Conservation (phyloP, 345 rosid species). For the Fremontodendron californicum region DNA sequence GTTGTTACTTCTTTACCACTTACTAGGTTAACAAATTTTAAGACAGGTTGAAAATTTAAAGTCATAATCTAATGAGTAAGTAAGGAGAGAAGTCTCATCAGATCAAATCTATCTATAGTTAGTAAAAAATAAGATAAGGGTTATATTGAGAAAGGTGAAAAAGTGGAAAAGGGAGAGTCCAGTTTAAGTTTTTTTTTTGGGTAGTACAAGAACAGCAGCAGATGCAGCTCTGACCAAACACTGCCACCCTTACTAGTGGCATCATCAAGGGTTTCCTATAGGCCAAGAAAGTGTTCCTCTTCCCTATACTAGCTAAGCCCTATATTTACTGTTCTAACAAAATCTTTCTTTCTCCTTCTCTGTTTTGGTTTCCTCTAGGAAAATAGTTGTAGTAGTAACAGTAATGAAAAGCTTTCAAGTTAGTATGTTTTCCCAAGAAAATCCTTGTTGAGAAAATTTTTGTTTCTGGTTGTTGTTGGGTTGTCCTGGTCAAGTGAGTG, state of each 20-base stretch:
- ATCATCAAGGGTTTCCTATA: constrained; percentile 25
- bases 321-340: constrained; percentile 27
- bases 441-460: constrained; percentile 21
- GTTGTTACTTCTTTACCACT: neutral
- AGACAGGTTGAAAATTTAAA: neutral
- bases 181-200: neutral
- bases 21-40: neutral
- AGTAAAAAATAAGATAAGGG: neutral
- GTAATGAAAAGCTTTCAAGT: neutral
- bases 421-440: constrained; percentile 12
- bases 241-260: constrained; percentile 41
- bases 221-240: constrained; percentile 45
- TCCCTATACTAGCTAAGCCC: constrained; percentile 19
- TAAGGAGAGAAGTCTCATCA: neutral
- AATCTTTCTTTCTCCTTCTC: neutral
- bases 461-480: constrained; percentile 11
- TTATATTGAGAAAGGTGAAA: neutral
- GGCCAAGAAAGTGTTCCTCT: constrained; percentile 23
- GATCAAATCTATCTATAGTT: neutral
- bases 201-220: constrained; percentile 32
- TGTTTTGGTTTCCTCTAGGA: neutral
- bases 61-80: neutral
- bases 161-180: neutral
- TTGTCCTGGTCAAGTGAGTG: constrained; percentile 22
- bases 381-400: neutral